Conservation (phyloP, 768 basidiomycete species). For the Russula sp. region DNA sequence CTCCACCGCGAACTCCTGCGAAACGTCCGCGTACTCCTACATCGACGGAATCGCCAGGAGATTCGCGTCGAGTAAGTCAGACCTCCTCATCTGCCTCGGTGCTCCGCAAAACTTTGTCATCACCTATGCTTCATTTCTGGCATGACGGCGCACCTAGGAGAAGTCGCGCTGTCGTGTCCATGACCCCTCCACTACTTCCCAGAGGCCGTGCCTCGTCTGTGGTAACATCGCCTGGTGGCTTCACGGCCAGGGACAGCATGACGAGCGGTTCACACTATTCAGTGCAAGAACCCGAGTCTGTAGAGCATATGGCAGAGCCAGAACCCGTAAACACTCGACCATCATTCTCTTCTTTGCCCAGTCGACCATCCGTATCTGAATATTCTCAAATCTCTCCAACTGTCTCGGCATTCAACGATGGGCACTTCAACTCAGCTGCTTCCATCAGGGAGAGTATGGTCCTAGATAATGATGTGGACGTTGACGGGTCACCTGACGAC, state of each 20-base stretch:
- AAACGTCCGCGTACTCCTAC: conserved; percentile 57
- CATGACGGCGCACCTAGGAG: conserved; percentile 10
- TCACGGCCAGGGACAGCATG: conserved; percentile 18
- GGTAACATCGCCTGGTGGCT: neutral
- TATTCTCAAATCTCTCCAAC: conserved; percentile 71
- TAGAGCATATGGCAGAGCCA: conserved; percentile 22
- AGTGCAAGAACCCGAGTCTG: conserved; percentile 11
- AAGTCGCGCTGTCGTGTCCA: conserved; percentile 19
- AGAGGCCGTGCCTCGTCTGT: conserved; percentile 15
- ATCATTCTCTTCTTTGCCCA: conserved; percentile 42
- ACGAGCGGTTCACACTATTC: conserved; percentile 24
- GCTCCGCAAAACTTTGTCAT: conserved; percentile 48
- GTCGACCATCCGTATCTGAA: conserved; percentile 55
- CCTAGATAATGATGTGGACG: conserved; percentile 11
- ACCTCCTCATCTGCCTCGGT: conserved; percentile 7
- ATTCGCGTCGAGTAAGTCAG: conserved; percentile 21
- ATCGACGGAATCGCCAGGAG: conserved; percentile 30
- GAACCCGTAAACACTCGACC: conserved; percentile 38
- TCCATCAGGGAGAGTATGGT: conserved; percentile 26
- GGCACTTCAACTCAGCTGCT: conserved; percentile 31
- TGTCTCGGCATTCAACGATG: conserved; percentile 74
- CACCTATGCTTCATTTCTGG: conserved; percentile 28
- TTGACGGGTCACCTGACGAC: neutral
- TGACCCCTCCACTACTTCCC: conserved; percentile 20
- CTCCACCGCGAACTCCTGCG: conserved; percentile 53